These are phyloP conservation scores for Fusarium guadeloupense DNA, from an alignment of 2,329 filamentous ascomycete genomes.

Conservation along the genomic window DNA sequence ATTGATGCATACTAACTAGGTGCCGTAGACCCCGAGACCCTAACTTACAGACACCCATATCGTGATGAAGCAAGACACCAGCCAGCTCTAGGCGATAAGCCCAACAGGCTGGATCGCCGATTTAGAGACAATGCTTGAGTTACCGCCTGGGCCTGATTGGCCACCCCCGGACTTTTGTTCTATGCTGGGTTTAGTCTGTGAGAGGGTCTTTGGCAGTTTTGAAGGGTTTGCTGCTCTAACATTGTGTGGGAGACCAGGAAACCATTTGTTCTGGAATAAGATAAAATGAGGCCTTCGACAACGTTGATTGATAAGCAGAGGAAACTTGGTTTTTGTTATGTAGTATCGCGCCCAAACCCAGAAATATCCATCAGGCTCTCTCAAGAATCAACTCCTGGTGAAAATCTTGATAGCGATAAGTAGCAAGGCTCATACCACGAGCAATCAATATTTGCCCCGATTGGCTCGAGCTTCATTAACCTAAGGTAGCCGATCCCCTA, in stretches of 20 bases:
- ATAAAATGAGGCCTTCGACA: slow-evolving; percentile 23
- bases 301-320: slow-evolving; percentile 8
- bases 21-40: slow-evolving; percentile 30
- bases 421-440: slow-evolving; percentile 35
- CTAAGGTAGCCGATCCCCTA: slow-evolving; percentile 23
- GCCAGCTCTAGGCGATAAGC: slow-evolving; percentile 36
- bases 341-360: slow-evolving; percentile 2
- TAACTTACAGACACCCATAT: slow-evolving; percentile 19
- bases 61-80: slow-evolving; percentile 13
- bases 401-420: slow-evolving; percentile 17
- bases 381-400: slow-evolving; percentile 3
- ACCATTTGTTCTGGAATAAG: background rate
- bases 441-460: slow-evolving; percentile 39
- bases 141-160: slow-evolving; percentile 40
- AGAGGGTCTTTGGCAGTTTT: slow-evolving; percentile 28
- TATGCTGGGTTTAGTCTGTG: slow-evolving; percentile 9
- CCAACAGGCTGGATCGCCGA: slow-evolving; percentile 33
- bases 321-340: background rate
- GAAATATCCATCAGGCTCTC: slow-evolving; percentile 12
- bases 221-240: slow-evolving; percentile 6
- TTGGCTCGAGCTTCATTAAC: slow-evolving; percentile 32
- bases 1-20: slow-evolving; percentile 22
- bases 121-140: slow-evolving; percentile 31
- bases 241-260: background rate
- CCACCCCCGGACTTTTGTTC: slow-evolving; percentile 43